A percentile compares a stretch with the other conserved stretches of the same genome.
phyloP scores from a whole-genome alignment of 352 stramenopile genomes.

The Saprolegnia diclina region DNA sequence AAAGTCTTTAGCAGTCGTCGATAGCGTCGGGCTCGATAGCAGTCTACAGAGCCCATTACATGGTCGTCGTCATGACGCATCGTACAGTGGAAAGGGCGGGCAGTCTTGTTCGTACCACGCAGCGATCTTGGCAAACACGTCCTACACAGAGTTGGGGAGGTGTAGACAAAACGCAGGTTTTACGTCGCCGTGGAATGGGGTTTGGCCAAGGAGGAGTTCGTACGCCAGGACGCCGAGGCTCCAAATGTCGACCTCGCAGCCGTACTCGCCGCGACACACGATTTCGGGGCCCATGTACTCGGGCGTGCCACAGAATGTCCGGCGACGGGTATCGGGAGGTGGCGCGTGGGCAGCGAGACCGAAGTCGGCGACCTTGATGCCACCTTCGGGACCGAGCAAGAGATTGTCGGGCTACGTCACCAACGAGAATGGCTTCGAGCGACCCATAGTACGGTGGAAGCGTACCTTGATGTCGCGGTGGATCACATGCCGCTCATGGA shows the following conservation, averaged over 20 bases:
- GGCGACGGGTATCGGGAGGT: conserved; percentile 46
- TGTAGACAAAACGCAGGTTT: background rate
- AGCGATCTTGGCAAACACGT: conserved; percentile 9
- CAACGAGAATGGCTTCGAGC: background rate
- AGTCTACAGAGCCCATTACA: conserved; percentile 11
- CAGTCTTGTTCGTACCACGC: conserved; percentile 8
- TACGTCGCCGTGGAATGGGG: conserved; percentile 67
- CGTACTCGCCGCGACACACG: conserved; percentile 53
- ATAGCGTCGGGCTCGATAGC: background rate
- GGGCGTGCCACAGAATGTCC: conserved; percentile 78
- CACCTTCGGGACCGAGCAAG: conserved; percentile 62
- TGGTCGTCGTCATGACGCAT: background rate
- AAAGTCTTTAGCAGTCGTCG: conserved; percentile 7
- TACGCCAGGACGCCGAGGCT: conserved; percentile 79
- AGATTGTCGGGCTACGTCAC: conserved; percentile 69
- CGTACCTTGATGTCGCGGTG: conserved; percentile 84
- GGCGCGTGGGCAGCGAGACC: conserved; percentile 78
- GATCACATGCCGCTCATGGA: conserved; percentile 73
- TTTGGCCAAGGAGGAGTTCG: conserved; percentile 67
- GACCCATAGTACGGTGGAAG: background rate
- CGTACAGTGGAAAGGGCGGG: conserved; percentile 6
- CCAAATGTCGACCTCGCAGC: conserved; percentile 69
- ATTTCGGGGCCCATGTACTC: conserved; percentile 86
- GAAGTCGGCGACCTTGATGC: conserved; percentile 84
- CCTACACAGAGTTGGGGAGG: background rate